Evolutionary conservation across 1,284 basidiomycete genomes (phyloP), one percentile per base, ranked within the genome.

Genomic region (Papiliotrema fonsecae): DNA sequence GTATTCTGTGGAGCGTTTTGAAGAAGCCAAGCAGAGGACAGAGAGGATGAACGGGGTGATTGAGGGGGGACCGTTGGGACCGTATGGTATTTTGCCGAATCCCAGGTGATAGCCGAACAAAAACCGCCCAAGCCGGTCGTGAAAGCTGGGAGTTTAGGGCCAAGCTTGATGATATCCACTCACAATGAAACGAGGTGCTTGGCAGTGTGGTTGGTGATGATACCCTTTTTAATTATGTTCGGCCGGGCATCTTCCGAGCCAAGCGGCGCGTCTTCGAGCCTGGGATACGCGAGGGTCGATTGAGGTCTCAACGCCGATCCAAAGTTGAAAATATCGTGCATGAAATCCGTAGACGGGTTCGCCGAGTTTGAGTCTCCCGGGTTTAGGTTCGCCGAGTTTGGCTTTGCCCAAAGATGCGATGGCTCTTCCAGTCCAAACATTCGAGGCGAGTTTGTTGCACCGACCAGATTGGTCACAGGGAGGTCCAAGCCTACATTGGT

Each of bases 41-140:
- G 58, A 58, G 31, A 71, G 62, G 31, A 73, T 67, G 44, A 70
- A 58, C 4, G 70, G 70, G 11, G 70, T 72, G 31, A 73, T 69
- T 1, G 48, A 50, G 6, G 41, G 47, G 2, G 61, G 67, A 6
- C 70, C 70, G 1, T 58, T 54, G 1, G 60, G 51, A 13, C 69
- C 55, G 49, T 69, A 73, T 3, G 70, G 70, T 50, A 69, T 70
- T 28, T 56, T 49, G 41, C 57, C 47, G 42, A 69, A 61, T 38
- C 60, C 52, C 19, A 73, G 59, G 7, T 54, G 54, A 51, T 67
- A 70, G 28, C 70, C 70, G 37, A 64, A 68, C 7, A 73, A 48
- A 47, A 63, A 60, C 4, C 50, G 62, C 22, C 61, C 49, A 7
- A 73, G 45, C 19, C 51, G 48, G 13, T 41, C n/a, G 41, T 71